Evolutionary conservation across 2,329 filamentous ascomycete species (phyloP).

Genomic region (Akanthomyces lecanii): DNA sequence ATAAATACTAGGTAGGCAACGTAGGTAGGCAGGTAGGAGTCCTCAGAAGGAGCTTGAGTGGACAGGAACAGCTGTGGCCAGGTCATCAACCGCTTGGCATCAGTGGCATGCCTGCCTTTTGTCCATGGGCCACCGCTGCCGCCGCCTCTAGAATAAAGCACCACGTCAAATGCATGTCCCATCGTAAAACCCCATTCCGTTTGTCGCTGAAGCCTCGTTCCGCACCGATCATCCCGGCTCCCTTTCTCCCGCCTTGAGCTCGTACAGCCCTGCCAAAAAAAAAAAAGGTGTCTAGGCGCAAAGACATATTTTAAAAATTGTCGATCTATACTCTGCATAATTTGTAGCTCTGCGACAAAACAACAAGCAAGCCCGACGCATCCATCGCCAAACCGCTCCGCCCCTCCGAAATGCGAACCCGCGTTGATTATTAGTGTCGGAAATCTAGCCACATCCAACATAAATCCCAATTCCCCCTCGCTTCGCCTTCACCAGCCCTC

Average conservation of each 20-base stretch:
- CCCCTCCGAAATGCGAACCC: constrained; percentile 10
- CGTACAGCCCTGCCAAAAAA: neutral
- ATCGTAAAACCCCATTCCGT: neutral
- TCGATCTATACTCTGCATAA: neutral
- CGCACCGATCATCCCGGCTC: constrained; percentile 1
- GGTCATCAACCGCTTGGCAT: neutral
- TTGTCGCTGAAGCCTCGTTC: constrained; percentile 1
- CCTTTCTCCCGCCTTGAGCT: neutral
- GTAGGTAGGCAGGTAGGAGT: too few relatives aligned
- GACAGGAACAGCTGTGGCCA: constrained; percentile 3
- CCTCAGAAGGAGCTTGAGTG: neutral
- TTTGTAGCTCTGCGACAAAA: neutral
- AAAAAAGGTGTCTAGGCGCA: neutral
- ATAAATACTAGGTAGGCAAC: too few relatives aligned
- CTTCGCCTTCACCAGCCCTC: neutral
- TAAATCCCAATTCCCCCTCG: neutral
- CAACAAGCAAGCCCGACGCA: neutral
- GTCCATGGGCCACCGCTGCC: neutral
- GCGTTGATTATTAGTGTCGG: neutral
- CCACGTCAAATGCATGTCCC: too few relatives aligned
- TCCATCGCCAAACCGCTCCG: neutral
- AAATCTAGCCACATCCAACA: constrained; percentile 1
- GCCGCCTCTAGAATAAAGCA: neutral
- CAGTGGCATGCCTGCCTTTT: too few relatives aligned
- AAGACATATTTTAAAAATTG: neutral